Evolutionary conservation across 2,329 filamentous ascomycete genomes (phyloP), one percentile per base, ranked within the genome.

Genomic region (Aspergillus sojae): DNA sequence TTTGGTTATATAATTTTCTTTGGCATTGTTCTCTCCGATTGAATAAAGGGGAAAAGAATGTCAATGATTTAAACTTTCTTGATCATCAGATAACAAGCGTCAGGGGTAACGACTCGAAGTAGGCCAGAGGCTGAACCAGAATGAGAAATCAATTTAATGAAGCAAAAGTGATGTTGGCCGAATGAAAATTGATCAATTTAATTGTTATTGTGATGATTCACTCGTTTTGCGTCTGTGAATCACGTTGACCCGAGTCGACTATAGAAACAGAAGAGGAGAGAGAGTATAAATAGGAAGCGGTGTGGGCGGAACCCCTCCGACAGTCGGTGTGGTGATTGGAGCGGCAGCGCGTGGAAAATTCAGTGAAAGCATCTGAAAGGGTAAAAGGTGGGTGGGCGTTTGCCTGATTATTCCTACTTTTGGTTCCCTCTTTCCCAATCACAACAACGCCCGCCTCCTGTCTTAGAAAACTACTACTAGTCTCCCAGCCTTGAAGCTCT

Each of bases 331-430:
- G 68, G 66, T 69, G 66, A 70, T 70, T 70, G 66, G 64, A 61
- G 57, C 64, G 57, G 61, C 52, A 69, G 68, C 63, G 64, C 69
- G 69, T 71, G 69, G 69, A 70, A 70, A 70, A 68, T 67, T 67
- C 64, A 52, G 26, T 23, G 32, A 26, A 39, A 36, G 52, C 50
- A 53, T 53, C 50, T 34, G 48, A n/a, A 30, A 52, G 28, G 48
- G 23, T n/a, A 21, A 23, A 55, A 26, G 34, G 32, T 55, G 32
- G 32, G 52, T 5, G 52, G 52, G 45, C 45, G 46, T 45, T 52
- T 54, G 53, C 52, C 52, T 61, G 52, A 53, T 62, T 36, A 19
- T 41, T 58, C 26, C 26, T 28, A 28, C 26, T 62, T 43, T 58
- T 59, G 54, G 34, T 52, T 61, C 60, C 61, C 30, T 60, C 57